Evolutionary conservation across 257 asterid genomes (phyloP), one percentile per base, ranked within the genome.

Genomic region (Primulina eburnea): DNA sequence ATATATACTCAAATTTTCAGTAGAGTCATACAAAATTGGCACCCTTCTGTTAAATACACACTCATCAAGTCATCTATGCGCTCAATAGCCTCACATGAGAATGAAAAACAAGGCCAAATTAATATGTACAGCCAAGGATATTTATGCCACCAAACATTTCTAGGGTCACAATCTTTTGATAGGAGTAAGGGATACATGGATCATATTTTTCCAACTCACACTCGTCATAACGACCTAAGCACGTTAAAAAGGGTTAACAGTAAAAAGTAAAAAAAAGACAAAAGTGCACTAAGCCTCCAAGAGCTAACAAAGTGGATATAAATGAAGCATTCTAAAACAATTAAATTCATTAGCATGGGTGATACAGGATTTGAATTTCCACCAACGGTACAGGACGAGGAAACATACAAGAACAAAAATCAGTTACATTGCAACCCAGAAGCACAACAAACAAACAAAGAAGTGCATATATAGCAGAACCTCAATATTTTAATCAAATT

Each of bases 1-100:
- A 26, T 58, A 28, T 24, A 43, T 64, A 32, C 65, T 70, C 63
- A 70, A 64, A 56, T 12, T 64, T 38, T 17, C 37, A 21, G 56
- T 24, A 29, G 14, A 33, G 50, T 24, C 9, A 11, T 9, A 26
- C 40, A 63, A 72, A 17, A 50, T 52, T 61, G 34, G 57, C 47
- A 20, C 63, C 64, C 58, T 57, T 28, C 16, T 53, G 57, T 29
- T 38, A 16, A 53, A 33, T 47, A 40, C 18, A 66, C 71, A 50
- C 64, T 33, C 9, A 64, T 29, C 30, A 32, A 32, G 34, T 12
- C 33, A 4, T 30, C 16, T 30, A 60, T 9, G 35, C 43, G 47
- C 29, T 26, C 52, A 50, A 21, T 61, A 60, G 62, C 50, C 29
- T 50, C 24, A 43, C 3, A 61, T 4, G 34, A 30, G 11, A 64